Base-by-base conservation (phyloP, 441 rosid genomes). In the Gossypium laxum region DNA sequence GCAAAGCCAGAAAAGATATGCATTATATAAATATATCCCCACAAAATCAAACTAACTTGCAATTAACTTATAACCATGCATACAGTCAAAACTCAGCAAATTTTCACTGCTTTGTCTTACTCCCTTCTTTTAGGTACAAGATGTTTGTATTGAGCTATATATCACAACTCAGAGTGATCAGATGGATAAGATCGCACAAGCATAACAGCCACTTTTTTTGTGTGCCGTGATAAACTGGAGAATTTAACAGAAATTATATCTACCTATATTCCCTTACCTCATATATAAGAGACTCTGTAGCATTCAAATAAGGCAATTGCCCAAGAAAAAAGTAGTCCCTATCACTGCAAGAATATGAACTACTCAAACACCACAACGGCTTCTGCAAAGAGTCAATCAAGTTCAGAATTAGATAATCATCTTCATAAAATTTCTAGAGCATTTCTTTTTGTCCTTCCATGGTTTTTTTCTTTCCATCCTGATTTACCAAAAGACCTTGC, bases 251-350 rank as follows among this genome's bases (percentile, higher is more conserved):
- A 26, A 62, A 38, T 7, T 18, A 62, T 18, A 38, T 62, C 51
- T 18, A 18, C 10, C 17, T 10, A 63, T 63, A 11, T 63, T 10
- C 12, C 17, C 26, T 24, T 80, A 82, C 99, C 99, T 92, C 98
- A 75, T 45, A 90, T 14, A 86, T 75, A 74, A 92, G 81, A 75
- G 98, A 82, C 84, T 84, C 94, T 55, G 80, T 32, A 58, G 78
- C 56, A 24, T 89, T 90, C 79, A 94, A 83, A 86, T 89, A 94
- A 0, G 98, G 98, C 86, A 94, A 81, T 83, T 92, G 88, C 3
- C 99, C 99, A 5, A 94, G 89, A 80, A 79, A 94, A 80, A 72
- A 92, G 80, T 87, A 89, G 1, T 83, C 93, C 67, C 94, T 87
- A 68, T 89, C 90, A 32, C 73, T 76, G 80, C 99, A 94, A 71